Evolutionary conservation across 805 yeast genomes (phyloP).

Genomic region (Candida awuae): DNA sequence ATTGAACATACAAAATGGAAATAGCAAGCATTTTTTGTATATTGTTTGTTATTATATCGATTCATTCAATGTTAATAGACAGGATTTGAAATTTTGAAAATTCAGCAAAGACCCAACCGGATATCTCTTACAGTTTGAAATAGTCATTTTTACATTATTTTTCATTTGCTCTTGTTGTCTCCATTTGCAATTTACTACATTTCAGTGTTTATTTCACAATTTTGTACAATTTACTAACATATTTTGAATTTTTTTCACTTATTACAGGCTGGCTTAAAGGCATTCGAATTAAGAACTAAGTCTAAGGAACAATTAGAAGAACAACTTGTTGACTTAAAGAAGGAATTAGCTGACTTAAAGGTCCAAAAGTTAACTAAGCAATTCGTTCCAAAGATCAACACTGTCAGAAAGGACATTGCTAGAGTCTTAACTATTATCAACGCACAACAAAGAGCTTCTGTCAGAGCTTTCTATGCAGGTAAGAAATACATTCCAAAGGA

Average conservation of each 20-base stretch:
- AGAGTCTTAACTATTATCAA: slow-evolving; percentile 95
- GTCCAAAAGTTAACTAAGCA: slow-evolving; percentile 92
- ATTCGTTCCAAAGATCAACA: slow-evolving; percentile 91
- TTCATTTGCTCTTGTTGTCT: too few relatives aligned
- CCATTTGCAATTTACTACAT: too few relatives aligned
- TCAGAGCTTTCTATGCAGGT: slow-evolving; percentile 90
- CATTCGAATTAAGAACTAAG: slow-evolving; percentile 94
- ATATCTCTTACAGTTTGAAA: too few relatives aligned
- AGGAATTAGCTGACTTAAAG: slow-evolving; percentile 91
- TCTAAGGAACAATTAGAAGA: slow-evolving; percentile 93
- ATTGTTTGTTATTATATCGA: too few relatives aligned
- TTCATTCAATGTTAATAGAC: too few relatives aligned
- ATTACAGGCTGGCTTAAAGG: slow-evolving; percentile 75
- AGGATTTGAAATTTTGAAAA: too few relatives aligned
- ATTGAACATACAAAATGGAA: too few relatives aligned
- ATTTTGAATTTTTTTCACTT: neutral
- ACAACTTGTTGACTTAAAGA: slow-evolving; percentile 92
- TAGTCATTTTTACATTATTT: too few relatives aligned
- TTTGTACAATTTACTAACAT: neutral
- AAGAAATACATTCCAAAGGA: slow-evolving; percentile 97
- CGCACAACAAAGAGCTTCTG: slow-evolving; percentile 92
- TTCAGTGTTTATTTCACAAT: neutral
- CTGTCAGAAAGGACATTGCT: slow-evolving; percentile 98
- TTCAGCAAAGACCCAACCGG: too few relatives aligned
- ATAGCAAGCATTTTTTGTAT: too few relatives aligned